phyloP scores from a whole-genome alignment of 2,329 filamentous ascomycete species.

The Penicillium sp. region DNA sequence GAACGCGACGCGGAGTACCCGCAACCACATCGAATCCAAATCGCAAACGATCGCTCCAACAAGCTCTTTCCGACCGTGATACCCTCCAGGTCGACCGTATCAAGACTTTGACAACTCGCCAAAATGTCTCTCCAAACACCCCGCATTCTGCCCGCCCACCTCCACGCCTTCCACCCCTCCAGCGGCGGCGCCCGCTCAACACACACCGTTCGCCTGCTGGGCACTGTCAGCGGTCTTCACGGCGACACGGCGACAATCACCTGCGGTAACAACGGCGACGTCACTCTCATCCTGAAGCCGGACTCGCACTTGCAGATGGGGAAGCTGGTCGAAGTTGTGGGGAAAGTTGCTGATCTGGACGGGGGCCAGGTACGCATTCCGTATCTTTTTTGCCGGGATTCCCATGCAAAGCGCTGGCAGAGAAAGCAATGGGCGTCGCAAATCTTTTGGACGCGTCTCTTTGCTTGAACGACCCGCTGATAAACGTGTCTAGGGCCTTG shows the following conservation, averaged over 20 bases:
- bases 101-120: background rate
- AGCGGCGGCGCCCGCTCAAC: constrained; percentile 39
- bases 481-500: constrained; percentile 32
- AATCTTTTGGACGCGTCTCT: no score
- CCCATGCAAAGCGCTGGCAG: no score
- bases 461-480: constrained; percentile 12
- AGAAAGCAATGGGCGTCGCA: no score
- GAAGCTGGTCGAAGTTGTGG: constrained; percentile 47
- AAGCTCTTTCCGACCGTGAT: no score
- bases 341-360: constrained; percentile 45
- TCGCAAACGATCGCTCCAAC: no score
- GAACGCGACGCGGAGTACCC: constrained; percentile 17
- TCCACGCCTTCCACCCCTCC: constrained; percentile 68
- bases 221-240: constrained; percentile 76
- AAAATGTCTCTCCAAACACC: constrained; percentile 73
- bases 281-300: constrained; percentile 71
- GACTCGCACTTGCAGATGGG: constrained; percentile 46
- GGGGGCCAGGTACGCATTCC: constrained; percentile 41
- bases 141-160: constrained; percentile 75
- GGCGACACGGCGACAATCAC: constrained; percentile 80
- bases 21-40: no score
- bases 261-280: constrained; percentile 63
- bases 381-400: no score
- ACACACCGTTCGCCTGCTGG: constrained; percentile 76
- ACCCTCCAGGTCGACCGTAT: background rate